phyloP scores from a whole-genome alignment of 106 monocot genomes.

The Apostasia ramifera region DNA sequence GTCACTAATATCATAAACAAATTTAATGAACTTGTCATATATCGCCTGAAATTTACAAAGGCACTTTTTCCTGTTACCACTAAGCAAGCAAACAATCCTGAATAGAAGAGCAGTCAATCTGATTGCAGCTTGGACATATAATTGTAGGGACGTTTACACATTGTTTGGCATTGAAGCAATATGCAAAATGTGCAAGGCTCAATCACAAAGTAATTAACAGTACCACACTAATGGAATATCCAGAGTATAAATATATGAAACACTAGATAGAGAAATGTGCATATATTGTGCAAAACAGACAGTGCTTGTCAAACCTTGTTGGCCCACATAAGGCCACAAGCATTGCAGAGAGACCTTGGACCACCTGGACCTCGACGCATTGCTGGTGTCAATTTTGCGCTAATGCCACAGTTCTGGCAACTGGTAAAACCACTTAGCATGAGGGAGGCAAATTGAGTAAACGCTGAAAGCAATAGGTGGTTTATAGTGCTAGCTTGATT shows the following conservation, averaged over 20 bases:
- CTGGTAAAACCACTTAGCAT: conserved; percentile 23
- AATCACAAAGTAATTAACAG: neutral
- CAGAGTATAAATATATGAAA: no score
- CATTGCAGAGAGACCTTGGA: conserved; percentile 84
- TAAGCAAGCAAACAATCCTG: no score
- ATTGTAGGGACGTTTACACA: no score
- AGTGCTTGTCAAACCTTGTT: conserved; percentile 54
- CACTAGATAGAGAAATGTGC: no score
- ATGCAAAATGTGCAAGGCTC: no score
- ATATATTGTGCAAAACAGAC: neutral
- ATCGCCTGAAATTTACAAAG: no score
- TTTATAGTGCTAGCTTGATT: neutral
- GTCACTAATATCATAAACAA: no score
- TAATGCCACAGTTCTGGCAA: conserved; percentile 77
- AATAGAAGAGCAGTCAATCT: no score
- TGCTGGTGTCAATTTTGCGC: conserved; percentile 72
- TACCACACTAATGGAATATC: neutral
- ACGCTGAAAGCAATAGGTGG: neutral
- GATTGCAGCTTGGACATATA: no score
- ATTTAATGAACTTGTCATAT: no score
- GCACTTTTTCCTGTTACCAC: no score
- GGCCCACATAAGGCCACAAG: conserved; percentile 93
- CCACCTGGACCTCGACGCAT: conserved; percentile 93
- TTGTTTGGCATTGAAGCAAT: no score
- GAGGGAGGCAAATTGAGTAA: conserved; percentile 7